These are phyloP conservation scores for Penicillium hesseltinei DNA, from an alignment of 2,329 filamentous ascomycete species.

Conservation along the genomic window DNA sequence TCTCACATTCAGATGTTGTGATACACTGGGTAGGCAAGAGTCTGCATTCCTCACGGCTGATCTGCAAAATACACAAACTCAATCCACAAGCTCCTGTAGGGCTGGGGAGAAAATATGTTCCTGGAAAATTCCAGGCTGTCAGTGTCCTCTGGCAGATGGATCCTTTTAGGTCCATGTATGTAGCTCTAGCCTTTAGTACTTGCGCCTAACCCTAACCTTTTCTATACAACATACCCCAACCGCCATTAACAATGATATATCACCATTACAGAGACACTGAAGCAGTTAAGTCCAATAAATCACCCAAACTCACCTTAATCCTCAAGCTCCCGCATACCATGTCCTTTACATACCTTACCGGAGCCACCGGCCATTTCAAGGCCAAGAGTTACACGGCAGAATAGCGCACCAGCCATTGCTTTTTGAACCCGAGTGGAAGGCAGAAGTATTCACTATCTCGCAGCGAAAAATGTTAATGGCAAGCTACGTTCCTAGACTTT, in stretches of 20 bases:
- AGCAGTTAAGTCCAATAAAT: too few relatives aligned
- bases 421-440: constrained; percentile 3
- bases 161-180: neutral
- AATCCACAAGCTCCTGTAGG: neutral
- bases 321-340: constrained; percentile 6
- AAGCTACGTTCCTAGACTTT: neutral
- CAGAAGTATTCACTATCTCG: neutral
- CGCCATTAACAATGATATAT: neutral
- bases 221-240: neutral
- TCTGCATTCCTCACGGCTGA: constrained; percentile 4
- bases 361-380: neutral
- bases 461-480: neutral
- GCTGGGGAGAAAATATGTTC: neutral
- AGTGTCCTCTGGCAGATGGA: neutral
- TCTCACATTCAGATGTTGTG: neutral
- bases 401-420: constrained; percentile 5
- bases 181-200: neutral
- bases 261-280: neutral
- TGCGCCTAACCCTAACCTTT: neutral
- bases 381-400: constrained; percentile 15
- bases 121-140: neutral
- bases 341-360: constrained; percentile 9
- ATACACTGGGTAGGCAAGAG: neutral
- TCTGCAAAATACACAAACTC: neutral
- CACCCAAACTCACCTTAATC: neutral